Evolutionary conservation across 495 filamentous ascomycete genomes (phyloP).

Genomic region (Aspergillus sclerotiicarbonarius): DNA sequence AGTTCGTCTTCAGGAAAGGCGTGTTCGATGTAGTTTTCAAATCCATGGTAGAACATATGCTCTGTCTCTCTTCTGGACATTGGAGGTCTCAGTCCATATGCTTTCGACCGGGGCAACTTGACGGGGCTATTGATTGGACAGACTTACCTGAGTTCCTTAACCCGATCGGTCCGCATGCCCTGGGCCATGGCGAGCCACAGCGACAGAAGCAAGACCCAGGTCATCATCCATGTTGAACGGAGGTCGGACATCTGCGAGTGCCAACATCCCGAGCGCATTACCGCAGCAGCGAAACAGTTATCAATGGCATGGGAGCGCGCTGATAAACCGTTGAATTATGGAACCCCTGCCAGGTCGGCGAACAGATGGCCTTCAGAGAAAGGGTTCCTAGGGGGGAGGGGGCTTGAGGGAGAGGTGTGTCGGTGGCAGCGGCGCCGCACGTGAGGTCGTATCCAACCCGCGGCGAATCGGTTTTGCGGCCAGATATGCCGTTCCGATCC

Average conservation of each 20-base stretch:
- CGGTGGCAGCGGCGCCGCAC: slow-evolving; percentile 15
- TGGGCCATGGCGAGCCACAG: slow-evolving; percentile 41
- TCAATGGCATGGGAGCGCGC: slow-evolving; percentile 29
- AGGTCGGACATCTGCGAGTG: slow-evolving; percentile 39
- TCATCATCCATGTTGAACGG: slow-evolving; percentile 37
- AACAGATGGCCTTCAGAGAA: background rate
- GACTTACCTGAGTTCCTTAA: slow-evolving; percentile 40
- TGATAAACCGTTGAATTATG: background rate
- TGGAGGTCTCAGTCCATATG: slow-evolving; percentile 3
- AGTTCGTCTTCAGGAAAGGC: slow-evolving; percentile 98
- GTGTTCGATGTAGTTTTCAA: slow-evolving; percentile 87
- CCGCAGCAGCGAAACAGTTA: slow-evolving; percentile 28
- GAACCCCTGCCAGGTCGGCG: background rate
- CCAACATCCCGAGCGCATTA: slow-evolving; percentile 49
- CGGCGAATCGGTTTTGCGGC: slow-evolving; percentile 9
- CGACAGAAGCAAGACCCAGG: slow-evolving; percentile 40
- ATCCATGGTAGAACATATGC: slow-evolving; percentile 96
- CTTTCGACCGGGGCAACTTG: background rate
- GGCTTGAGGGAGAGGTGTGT: slow-evolving; percentile 1
- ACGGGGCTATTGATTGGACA: background rate
- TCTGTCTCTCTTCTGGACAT: slow-evolving; percentile 68
- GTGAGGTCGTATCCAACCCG: slow-evolving; percentile 16
- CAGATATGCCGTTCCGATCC: slow-evolving; percentile 25
- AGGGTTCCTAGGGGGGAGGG: background rate
- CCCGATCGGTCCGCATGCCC: slow-evolving; percentile 41